Evolutionary conservation across 2,329 filamentous ascomycete genomes (phyloP), one percentile per base, ranked within the genome.

Genomic region (Zasmidium citrigriseum): DNA sequence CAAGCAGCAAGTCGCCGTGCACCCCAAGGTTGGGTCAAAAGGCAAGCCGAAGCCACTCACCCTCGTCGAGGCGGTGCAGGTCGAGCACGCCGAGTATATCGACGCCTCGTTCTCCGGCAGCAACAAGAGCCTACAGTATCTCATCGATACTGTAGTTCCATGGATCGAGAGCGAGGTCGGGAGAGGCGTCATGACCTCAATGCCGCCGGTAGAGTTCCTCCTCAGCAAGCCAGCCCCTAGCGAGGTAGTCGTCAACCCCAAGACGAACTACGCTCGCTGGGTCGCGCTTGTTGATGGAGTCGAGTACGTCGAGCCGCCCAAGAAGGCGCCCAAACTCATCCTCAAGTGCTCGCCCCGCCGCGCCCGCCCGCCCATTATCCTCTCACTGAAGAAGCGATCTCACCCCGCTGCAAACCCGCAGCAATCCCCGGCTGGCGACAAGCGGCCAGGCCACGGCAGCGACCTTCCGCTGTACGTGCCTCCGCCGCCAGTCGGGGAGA

Each of bases 151-250:
- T 23, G 55, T 68, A 16, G 59, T 71, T 25, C 52, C 56, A 14
- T 66, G 65, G 65, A 67, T 69, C 53, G 49, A 67, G 46, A 52
- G 22, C 1, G 54, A 64, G 41, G 57, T 65, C 47, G 53, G 46
- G 21, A 52, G 50, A n/a, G 61, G 59, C 34, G 48, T 50, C 38
- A 65, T 68, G 60, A 44, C 25, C 14, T 55, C 53, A 18, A 64
- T 72, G 64, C 65, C 67, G n/a, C 69, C 70, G 12, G 59, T 70
- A 46, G 70, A 72, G 62, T 71, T 72, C 53, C 61, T 72, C 14
- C 66, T 72, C 57, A 55, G 57, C 49, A 55, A 63, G n/a, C 22
- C 47, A 3, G 46, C 38, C 24, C 41, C 44, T 4, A 63, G 56
- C 52, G 70, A 72, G 55, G 55, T 46, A 2, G 47, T 66, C 50